Evolutionary conservation across 345 rosid species (phyloP), one percentile per base, ranked within the genome.

Genomic region (Syzygium oleosum): DNA sequence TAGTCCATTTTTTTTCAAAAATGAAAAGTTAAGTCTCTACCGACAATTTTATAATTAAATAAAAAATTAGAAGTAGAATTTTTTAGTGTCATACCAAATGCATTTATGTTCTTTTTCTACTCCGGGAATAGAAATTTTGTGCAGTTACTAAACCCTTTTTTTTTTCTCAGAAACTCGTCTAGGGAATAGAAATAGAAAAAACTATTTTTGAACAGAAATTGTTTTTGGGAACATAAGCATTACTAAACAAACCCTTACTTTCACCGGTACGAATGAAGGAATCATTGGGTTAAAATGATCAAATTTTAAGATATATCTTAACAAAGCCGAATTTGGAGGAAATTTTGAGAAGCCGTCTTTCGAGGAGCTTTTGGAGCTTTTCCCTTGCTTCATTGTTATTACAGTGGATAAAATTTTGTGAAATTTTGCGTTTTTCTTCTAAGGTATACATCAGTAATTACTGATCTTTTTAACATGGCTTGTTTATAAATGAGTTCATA

Each of bases 391-490:
- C 31, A 2, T 7, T 31, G 43, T 65, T 8, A 4, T 5, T 38
- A 68, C 2, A 5, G 6, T 31, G 25, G 79, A 68, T 17, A 68
- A 63, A 68, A 17, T 17, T 38, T 68, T 34, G 13, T 1, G 7
- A 68, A 68, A 41, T 2, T 68, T 68, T 2, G 2, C 7, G 3
- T 4, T 17, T 34, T 68, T 21, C 25, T 31, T 17, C 9, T 1
- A 4, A 68, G 46, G 3, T 68, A 68, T 68, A 3, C 23, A 8
- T 68, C 31, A 68, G 25, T 4, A 34, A 68, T 34, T 31, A 12
- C 5, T 0, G 0, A 4, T 17, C 21, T 34, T 31, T 0, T 31
- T 1, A 68, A 17, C 0, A 4, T 29, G 6, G 46, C 79, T 16
- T 10, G 0, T 31, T 68, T 34, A 34, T 68, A 68, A 34, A 34